A percentile compares a stretch with the other conserved stretches of the same genome.
Evolutionary conservation across 345 rosid genomes (phyloP).

Genomic region (Arabidopsis thaliana): TAIR10.1 NC_003074.8:23367001-23367500

Average conservation of each 20-base stretch:
- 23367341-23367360: constrained; percentile 11
- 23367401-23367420: not conserved
- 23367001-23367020: constrained; percentile 64
- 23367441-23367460: constrained; percentile 30
- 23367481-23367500: constrained; percentile 35
- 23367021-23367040: constrained; percentile 15
- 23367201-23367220: constrained; percentile 41
- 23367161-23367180: constrained; percentile 27
- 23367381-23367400: constrained; percentile 2
- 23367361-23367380: constrained; percentile 35
- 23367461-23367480: constrained; percentile 15
- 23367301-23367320: constrained; percentile 4
- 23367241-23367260: constrained; percentile 36
- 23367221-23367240: constrained; percentile 50
- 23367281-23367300: constrained; percentile 22
- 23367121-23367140: constrained; percentile 17
- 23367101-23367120: constrained; percentile 5
- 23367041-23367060: not conserved
- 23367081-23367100: constrained; percentile 34
- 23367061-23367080: too few relatives aligned
- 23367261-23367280: constrained; percentile 36
- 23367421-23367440: constrained; percentile 26
- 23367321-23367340: constrained; percentile 34
- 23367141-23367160: constrained; percentile 36
- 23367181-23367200: constrained; percentile 34